A percentile compares a stretch with the other conserved stretches of the same genome.
phyloP scores from a whole-genome alignment of 1,139 yeast species.

The Taphrina confusa region DNA sequence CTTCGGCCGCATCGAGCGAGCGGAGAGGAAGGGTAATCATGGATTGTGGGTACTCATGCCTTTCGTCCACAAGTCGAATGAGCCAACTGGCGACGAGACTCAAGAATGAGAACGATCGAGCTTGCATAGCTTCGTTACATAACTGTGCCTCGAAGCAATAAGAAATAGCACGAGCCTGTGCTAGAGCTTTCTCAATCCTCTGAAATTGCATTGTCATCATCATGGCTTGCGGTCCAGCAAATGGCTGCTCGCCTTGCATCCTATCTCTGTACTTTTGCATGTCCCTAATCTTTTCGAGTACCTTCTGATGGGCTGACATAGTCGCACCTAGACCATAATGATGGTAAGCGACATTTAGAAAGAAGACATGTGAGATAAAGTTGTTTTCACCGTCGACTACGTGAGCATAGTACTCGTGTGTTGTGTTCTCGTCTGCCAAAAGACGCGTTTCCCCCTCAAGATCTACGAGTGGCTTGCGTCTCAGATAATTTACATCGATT shows the following conservation, averaged over 20 bases:
- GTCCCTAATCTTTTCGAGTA: conserved; percentile 57
- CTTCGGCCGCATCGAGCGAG: conserved; percentile 50
- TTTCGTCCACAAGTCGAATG: conserved; percentile 70
- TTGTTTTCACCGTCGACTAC: conserved; percentile 53
- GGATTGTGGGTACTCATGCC: conserved; percentile 60
- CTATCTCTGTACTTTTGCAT: conserved; percentile 56
- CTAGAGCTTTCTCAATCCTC: conserved; percentile 51
- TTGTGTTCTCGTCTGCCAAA: conserved; percentile 71
- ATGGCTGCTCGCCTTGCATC: conserved; percentile 45
- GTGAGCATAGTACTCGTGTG: conserved; percentile 57
- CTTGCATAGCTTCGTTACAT: conserved; percentile 56
- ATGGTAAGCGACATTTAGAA: conserved; percentile 70
- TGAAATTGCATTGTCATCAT: conserved; percentile 45
- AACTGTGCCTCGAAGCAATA: conserved; percentile 64
- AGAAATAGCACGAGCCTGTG: conserved; percentile 52
- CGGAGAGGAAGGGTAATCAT: conserved; percentile 65
- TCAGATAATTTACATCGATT: conserved; percentile 68
- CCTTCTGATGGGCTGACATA: conserved; percentile 58
- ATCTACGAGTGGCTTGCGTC: conserved; percentile 54
- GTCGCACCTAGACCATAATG: conserved; percentile 91
- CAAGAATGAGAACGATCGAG: conserved; percentile 71
- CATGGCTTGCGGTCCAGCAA: conserved; percentile 42
- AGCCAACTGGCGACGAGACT: conserved; percentile 74
- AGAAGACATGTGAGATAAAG: conserved; percentile 87
- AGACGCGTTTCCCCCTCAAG: conserved; percentile 79